These are phyloP conservation scores for Naegleria fowleri DNA, from an alignment of 208 protist genomes.

Conservation along the genomic window DNA sequence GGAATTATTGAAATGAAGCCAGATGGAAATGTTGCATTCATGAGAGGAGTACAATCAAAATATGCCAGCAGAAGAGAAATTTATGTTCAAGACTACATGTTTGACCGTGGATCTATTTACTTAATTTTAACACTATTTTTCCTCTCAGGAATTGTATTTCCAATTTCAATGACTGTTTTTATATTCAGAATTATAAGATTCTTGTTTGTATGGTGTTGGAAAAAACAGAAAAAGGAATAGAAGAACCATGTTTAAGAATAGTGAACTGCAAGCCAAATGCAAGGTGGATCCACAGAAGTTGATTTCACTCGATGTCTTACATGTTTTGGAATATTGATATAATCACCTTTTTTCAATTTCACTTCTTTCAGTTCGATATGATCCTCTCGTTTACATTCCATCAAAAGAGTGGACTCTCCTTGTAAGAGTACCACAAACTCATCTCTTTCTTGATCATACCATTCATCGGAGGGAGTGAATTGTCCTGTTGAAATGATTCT, in stretches of 20 bases:
- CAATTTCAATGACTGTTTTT: neutral
- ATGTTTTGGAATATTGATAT: conserved; percentile 1
- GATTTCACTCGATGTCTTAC: neutral
- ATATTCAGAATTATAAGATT: neutral
- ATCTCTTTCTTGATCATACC: conserved; percentile 8
- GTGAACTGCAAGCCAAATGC: neutral
- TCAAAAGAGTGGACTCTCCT: neutral
- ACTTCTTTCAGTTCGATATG: neutral
- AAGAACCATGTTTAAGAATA: neutral
- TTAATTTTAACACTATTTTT: neutral
- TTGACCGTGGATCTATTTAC: neutral
- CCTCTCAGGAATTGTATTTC: neutral
- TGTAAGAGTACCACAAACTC: neutral
- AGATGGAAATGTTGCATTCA: neutral
- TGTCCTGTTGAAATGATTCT: neutral
- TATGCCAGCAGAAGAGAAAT: neutral
- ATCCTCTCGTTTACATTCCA: neutral
- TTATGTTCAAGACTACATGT: neutral
- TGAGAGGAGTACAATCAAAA: neutral
- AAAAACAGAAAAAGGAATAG: neutral
- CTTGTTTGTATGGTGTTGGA: neutral
- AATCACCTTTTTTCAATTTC: neutral
- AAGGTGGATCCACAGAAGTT: neutral
- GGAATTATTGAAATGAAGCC: neutral
- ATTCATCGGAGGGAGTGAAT: neutral